phyloP scores from a whole-genome alignment of 441 rosid species.

The Isatis lusitanica region DNA sequence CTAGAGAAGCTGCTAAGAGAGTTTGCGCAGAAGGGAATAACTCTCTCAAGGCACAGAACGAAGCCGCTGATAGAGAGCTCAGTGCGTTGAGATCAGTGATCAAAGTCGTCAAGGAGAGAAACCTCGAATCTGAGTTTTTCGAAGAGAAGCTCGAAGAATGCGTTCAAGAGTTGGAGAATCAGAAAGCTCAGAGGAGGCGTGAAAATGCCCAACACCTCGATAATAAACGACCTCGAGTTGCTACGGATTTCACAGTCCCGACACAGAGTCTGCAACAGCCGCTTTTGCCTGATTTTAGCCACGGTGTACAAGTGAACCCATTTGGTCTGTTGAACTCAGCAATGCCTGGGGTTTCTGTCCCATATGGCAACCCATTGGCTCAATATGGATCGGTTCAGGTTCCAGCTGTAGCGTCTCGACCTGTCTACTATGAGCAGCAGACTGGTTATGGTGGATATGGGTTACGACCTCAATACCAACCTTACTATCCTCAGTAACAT shows the following conservation, averaged over 20 bases:
- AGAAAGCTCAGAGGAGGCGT: constrained; percentile 44
- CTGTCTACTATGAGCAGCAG: constrained; percentile 45
- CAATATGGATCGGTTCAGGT: constrained; percentile 46
- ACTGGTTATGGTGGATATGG: constrained; percentile 47
- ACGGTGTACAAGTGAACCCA: constrained; percentile 33
- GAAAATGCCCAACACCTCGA: constrained; percentile 30
- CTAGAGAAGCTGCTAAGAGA: constrained; percentile 41
- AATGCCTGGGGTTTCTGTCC: constrained; percentile 31
- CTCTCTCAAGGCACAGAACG: constrained; percentile 56
- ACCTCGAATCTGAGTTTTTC: constrained; percentile 53
- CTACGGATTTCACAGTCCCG: constrained; percentile 36
- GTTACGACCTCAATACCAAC: constrained; percentile 46
- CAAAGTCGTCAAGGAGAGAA: constrained; percentile 53
- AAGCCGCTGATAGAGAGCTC: constrained; percentile 53
- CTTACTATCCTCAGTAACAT: constrained; percentile 52
- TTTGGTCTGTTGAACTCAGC: constrained; percentile 37
- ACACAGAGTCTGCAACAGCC: constrained; percentile 42
- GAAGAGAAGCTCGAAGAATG: constrained; percentile 44
- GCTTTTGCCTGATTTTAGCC: constrained; percentile 34
- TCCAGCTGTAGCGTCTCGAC: constrained; percentile 33
- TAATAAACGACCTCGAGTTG: constrained; percentile 52
- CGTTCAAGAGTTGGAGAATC: constrained; percentile 53
- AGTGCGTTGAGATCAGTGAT: constrained; percentile 56
- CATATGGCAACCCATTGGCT: constrained; percentile 47
- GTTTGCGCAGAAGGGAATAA: constrained; percentile 42